These are phyloP conservation scores for Pyrus betulifolia DNA, from an alignment of 306 rosid species.

Conservation along the genomic window DNA sequence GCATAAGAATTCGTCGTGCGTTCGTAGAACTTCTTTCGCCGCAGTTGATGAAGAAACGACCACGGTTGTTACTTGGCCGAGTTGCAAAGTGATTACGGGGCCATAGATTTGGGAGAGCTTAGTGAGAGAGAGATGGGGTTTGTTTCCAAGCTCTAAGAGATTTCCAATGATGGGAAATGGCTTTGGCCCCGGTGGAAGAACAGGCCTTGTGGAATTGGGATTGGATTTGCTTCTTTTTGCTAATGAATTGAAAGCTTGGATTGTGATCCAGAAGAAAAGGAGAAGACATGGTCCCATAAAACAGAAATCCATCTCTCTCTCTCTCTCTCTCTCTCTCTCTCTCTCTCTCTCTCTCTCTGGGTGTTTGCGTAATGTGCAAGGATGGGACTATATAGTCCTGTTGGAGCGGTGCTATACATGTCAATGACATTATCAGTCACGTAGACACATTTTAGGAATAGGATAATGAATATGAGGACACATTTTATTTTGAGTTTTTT, in stretches of 20 bases:
- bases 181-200: constrained; percentile 47
- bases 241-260: background rate
- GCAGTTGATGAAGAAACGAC: background rate
- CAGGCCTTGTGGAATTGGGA: background rate
- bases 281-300: background rate
- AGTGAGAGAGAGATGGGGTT: background rate
- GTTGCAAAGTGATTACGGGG: constrained; percentile 18
- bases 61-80: constrained; percentile 17
- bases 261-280: background rate
- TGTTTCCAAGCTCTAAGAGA: constrained; percentile 20
- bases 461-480: too few relatives aligned
- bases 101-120: constrained; percentile 1
- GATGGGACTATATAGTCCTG: too few relatives aligned
- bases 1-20: constrained; percentile 15
- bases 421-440: too few relatives aligned
- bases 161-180: constrained; percentile 41
- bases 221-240: too few relatives aligned
- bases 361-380: too few relatives aligned
- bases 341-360: too few relatives aligned
- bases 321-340: too few relatives aligned
- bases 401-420: too few relatives aligned
- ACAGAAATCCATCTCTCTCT: background rate
- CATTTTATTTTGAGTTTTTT: too few relatives aligned
- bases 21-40: background rate
- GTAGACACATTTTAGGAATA: too few relatives aligned